Percentiles rank a stretch among this genome's conserved stretches.
These are phyloP conservation scores for Selaginella tamariscina DNA, from an alignment of 75 land plant genomes.

Conservation along the genomic window DNA sequence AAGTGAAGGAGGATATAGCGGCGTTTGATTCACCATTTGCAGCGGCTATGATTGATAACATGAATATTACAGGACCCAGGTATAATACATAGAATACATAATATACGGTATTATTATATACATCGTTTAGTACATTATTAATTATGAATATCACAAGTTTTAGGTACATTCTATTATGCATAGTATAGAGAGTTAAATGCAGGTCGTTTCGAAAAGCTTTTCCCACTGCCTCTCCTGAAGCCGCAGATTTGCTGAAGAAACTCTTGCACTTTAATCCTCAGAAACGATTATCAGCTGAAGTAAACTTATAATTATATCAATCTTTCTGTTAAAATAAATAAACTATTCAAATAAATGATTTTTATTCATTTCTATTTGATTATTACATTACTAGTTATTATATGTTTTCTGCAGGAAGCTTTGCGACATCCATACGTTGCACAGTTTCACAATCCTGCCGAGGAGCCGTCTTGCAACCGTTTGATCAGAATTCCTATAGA, in stretches of 20 bases:
- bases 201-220: conserved; percentile 29
- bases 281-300: conserved; percentile 33
- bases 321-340: neutral
- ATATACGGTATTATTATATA: too few species aligned
- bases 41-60: conserved; percentile 31
- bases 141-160: too few species aligned
- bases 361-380: neutral
- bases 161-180: too few species aligned
- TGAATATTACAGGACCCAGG: conserved; percentile 16
- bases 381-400: conserved; percentile 2
- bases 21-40: conserved; percentile 35
- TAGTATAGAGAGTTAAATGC: too few species aligned
- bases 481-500: conserved; percentile 32
- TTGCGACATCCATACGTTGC: conserved; percentile 34
- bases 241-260: conserved; percentile 24
- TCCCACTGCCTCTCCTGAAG: conserved; percentile 30
- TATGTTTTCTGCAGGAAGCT: conserved; percentile 20
- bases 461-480: conserved; percentile 33
- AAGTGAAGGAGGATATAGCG: conserved; percentile 30
- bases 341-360: conserved; percentile 2
- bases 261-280: conserved; percentile 33
- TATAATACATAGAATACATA: too few species aligned
- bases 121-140: too few species aligned
- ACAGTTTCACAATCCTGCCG: conserved; percentile 28
- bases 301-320: neutral